Evolutionary conservation across 148 eudicot genomes (phyloP), one percentile per base, ranked within the genome.

Genomic region (Rhododendron henanense): DNA sequence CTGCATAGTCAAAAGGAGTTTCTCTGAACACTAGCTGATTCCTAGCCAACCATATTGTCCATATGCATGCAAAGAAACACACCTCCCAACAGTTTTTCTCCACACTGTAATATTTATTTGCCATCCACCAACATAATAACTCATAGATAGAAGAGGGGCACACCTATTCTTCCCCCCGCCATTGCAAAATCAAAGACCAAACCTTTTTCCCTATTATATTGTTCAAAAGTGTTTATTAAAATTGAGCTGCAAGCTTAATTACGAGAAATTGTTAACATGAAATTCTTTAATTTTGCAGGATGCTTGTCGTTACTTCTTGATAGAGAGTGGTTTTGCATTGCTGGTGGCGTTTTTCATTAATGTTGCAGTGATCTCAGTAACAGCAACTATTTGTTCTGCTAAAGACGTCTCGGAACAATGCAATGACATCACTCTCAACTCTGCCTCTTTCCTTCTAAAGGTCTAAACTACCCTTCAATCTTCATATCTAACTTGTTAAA

Each of bases 301-400:
- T 75, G 99, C 99, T 4, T 95, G 99, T 83, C 90, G 91, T 73
- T 93, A 89, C 90, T 96, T 93, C 88, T 85, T 96, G 81, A 87
- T 94, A 57, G 99, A 96, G 92, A 96, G 98, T 73, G 98, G 98
- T 47, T 88, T 96, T 63, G 99, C 99, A 3, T 82, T 96, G 37
- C 94, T 95, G 65, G 86, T 96, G 0, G 98, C 99, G 2, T 93
- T 96, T 79, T 82, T 95, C 81, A 96, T 95, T 63, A 96, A 96
- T 67, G 93, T 96, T 10, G 90, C 97, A 4, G 81, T 96, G 4
- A 86, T 96, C n/a, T 88, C 98, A 31, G 98, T 95, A 5, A 88
- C 99, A 2, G 98, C 94, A 21, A 88, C 97, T 23, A 92, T 94
- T 88, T 96, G 99, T 78, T 51, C 86, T 2, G 86, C 87, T 13